Base-by-base conservation (phyloP, 2,329 filamentous ascomycete species). In the Daldinia sp. region DNA sequence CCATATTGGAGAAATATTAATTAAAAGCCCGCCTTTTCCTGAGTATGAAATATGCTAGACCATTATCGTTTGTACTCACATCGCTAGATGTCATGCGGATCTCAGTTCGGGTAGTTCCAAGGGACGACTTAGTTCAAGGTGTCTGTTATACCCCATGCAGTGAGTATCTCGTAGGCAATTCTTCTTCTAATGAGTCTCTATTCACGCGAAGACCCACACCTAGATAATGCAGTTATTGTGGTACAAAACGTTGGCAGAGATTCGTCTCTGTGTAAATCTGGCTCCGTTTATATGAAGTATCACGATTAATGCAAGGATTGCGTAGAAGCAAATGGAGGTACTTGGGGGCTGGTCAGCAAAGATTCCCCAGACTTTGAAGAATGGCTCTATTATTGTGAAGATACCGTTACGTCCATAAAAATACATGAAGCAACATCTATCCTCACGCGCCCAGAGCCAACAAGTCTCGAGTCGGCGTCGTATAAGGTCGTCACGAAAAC, bases 211-310 rank as follows among this genome's bases (percentile, higher is more conserved):
- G 10, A 15, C 15, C 15, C 19, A 8, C 30, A 45, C 13, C 3
- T 32, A 64, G 64, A 66, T 5, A 64, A 61, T 53, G 64, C 37
- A 10, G 55, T 51, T n/a, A 1, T 58, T 15, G 53, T 34, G 39
- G 60, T 56, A 25, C 60, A 63, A 19, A 17, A 8, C 3, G 13
- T 17, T 21, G 60, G 60, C 5, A 56, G 55, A 13, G 11, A 2
- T 8, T 3, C 51, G 2, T 25, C 17, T 6, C 23, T 66, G 35
- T 66, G 63, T 50, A 35, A 2, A 3, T 1, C 39, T 1, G 10
- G 34, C 25, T 57, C 55, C 19, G 8, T 1, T 4, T 66, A 51
- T 30, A 32, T 6, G n/a, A 11, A 1, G 1, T 63, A 60, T 3
- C 5, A 4, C 10, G n/a, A 19, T 2, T 3, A 30, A 2, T 66